Evolutionary conservation across 768 basidiomycete genomes (phyloP).

Genomic region (Leccinum broughii): DNA sequence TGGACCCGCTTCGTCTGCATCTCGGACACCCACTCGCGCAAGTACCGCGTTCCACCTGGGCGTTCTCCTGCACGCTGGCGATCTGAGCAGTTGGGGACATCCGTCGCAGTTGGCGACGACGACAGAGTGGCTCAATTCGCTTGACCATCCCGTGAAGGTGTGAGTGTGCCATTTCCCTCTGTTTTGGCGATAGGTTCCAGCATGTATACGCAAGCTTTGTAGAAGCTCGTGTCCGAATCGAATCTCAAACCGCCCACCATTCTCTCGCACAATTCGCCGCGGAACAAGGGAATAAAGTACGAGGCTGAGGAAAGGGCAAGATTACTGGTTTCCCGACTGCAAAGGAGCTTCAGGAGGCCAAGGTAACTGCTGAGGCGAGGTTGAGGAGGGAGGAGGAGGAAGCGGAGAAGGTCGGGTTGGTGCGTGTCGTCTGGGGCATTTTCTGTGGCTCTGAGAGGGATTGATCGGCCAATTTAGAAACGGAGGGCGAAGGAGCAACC

Average conservation of each 20-base stretch:
- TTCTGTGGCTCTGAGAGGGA: background rate
- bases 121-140: conserved; percentile 54
- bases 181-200: too few species aligned
- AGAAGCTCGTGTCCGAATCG: conserved; percentile 64
- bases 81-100: conserved; percentile 55
- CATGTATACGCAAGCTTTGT: too few species aligned
- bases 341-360: too few species aligned
- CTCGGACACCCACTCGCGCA: conserved; percentile 35
- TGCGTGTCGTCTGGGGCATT: conserved; percentile 36
- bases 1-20: conserved; percentile 35
- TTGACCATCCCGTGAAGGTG: too few species aligned
- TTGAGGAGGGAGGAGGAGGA: conserved; percentile 72
- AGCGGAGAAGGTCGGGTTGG: conserved; percentile 67
- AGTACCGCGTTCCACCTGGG: conserved; percentile 53
- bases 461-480: too few species aligned
- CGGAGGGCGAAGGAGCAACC: too few species aligned
- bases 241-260: conserved; percentile 76
- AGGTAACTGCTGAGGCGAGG: conserved; percentile 61
- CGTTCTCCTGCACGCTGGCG: conserved; percentile 67
- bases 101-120: conserved; percentile 47
- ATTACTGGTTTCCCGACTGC: conserved; percentile 75
- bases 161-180: too few species aligned
- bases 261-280: conserved; percentile 75
- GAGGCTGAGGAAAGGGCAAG: conserved; percentile 72
- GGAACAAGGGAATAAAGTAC: conserved; percentile 78